Evolutionary conservation across 495 filamentous ascomycete genomes (phyloP).

Genomic region (Friedmanniomyces simplex): DNA sequence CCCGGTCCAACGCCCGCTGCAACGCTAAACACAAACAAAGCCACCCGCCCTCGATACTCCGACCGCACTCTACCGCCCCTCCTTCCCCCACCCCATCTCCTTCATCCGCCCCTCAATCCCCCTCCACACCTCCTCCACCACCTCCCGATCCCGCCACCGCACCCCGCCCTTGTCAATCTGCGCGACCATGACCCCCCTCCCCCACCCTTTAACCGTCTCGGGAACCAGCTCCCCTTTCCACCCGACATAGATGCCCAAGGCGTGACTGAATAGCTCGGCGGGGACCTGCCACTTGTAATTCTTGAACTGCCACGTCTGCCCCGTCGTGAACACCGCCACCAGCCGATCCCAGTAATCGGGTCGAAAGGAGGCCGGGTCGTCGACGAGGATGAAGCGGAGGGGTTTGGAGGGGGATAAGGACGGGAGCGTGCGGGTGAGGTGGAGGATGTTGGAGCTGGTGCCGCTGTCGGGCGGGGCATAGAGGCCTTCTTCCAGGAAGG

Average conservation of each 20-base stretch:
- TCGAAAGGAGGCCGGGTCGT: constrained; percentile 86
- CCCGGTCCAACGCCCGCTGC: constrained; percentile 1
- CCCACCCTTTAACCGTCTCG: constrained; percentile 67
- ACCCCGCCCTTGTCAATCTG: constrained; percentile 73
- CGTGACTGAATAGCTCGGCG: constrained; percentile 77
- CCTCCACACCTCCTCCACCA: constrained; percentile 89
- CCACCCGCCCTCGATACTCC: too few species aligned
- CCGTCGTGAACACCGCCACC: constrained; percentile 95
- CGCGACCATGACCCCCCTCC: constrained; percentile 64
- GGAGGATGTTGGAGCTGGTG: constrained; percentile 58
- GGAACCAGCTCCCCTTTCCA: constrained; percentile 81
- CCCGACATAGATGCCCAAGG: constrained; percentile 78
- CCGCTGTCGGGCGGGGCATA: constrained; percentile 70
- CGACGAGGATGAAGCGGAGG: constrained; percentile 89
- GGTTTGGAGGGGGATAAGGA: constrained; percentile 59
- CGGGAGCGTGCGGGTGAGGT: constrained; percentile 69
- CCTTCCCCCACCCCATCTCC: constrained; percentile 67
- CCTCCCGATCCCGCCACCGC: constrained; percentile 83
- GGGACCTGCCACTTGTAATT: constrained; percentile 92
- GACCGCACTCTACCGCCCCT: constrained; percentile 31
- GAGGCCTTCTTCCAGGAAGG: constrained; percentile 78
- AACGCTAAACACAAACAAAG: constrained; percentile 5
- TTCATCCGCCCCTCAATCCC: constrained; percentile 82
- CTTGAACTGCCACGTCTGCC: constrained; percentile 98
- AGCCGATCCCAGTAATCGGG: constrained; percentile 96